A percentile compares a stretch with the other conserved stretches of the same genome.
Evolutionary conservation across 768 basidiomycete species (phyloP).

Genomic region (Boletus rex-veris): DNA sequence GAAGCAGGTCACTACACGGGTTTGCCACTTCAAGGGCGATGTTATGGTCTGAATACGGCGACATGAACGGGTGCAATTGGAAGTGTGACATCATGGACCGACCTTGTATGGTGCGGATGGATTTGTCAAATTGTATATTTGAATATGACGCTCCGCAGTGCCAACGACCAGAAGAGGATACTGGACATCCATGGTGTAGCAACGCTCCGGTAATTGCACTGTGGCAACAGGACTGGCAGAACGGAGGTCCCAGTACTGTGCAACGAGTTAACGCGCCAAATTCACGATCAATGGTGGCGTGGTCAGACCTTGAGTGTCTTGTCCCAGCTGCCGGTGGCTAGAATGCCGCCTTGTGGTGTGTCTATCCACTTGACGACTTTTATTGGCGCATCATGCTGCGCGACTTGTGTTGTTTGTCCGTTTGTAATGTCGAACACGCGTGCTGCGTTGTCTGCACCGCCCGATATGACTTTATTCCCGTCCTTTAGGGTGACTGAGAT

Average conservation of each 20-base stretch:
- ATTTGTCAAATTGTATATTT: conserved; percentile 83
- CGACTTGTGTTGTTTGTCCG: conserved; percentile 77
- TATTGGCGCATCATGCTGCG: conserved; percentile 87
- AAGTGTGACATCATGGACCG: conserved; percentile 13
- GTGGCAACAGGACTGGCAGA: conserved; percentile 70
- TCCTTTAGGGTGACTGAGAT: conserved; percentile 47
- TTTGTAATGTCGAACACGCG: conserved; percentile 89
- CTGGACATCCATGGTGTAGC: conserved; percentile 81
- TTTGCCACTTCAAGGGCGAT: conserved; percentile 94
- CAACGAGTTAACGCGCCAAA: not conserved
- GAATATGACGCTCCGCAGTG: conserved; percentile 89
- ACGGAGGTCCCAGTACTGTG: conserved; percentile 91
- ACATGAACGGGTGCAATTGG: not conserved
- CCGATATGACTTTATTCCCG: conserved; percentile 87
- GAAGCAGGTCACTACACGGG: conserved; percentile 81
- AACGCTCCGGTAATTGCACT: conserved; percentile 84
- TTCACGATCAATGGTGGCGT: not conserved
- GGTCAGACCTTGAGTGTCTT: conserved; percentile 82
- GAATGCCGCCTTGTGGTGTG: conserved; percentile 65
- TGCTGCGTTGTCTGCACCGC: conserved; percentile 93
- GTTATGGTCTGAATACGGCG: conserved; percentile 54
- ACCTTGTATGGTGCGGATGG: conserved; percentile 80
- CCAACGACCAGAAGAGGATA: conserved; percentile 87
- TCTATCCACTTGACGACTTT: conserved; percentile 82
- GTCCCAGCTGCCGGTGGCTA: conserved; percentile 97